Evolutionary conservation across 176 grass and related monocot genomes (phyloP).

Genomic region (Oryza glumipatula): DNA sequence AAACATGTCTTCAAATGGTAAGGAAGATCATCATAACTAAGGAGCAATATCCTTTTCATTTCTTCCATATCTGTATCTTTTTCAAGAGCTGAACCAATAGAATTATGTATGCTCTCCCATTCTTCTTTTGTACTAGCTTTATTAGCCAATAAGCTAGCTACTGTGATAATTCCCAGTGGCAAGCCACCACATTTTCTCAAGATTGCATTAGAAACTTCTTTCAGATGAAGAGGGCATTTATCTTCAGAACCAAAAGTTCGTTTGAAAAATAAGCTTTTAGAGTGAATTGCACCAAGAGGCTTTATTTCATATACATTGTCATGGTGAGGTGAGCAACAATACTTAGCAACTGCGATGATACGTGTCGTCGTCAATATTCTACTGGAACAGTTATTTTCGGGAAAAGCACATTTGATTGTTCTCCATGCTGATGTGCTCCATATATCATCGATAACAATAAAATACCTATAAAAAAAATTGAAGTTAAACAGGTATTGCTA

Average conservation of each 20-base stretch:
- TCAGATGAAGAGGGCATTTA: constrained; percentile 19
- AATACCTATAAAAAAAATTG: constrained; percentile 3
- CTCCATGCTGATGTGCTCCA: constrained; percentile 31
- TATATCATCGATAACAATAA: constrained; percentile 38
- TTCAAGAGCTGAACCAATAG: constrained; percentile 31
- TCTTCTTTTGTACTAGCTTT: constrained; percentile 24
- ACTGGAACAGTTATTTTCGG: constrained; percentile 28
- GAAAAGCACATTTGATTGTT: constrained; percentile 28
- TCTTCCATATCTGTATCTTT: constrained; percentile 24
- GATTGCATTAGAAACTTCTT: constrained; percentile 26
- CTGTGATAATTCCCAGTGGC: constrained; percentile 17
- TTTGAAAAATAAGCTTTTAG: constrained; percentile 36
- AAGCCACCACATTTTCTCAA: constrained; percentile 38
- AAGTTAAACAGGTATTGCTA: constrained; percentile 12
- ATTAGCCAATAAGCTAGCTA: constrained; percentile 29
- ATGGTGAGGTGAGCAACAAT: constrained; percentile 16
- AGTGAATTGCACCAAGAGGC: constrained; percentile 19
- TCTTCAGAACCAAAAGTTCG: constrained; percentile 25
- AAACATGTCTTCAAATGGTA: constrained; percentile 36
- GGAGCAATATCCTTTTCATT: constrained; percentile 18
- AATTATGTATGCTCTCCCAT: constrained; percentile 6
- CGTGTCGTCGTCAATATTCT: constrained; percentile 36
- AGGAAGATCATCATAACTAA: constrained; percentile 35
- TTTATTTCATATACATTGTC: constrained; percentile 28
- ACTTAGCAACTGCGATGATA: constrained; percentile 18